These are phyloP conservation scores for Peniophora sp. DNA, from an alignment of 1,284 basidiomycete genomes.

Conservation along the genomic window DNA sequence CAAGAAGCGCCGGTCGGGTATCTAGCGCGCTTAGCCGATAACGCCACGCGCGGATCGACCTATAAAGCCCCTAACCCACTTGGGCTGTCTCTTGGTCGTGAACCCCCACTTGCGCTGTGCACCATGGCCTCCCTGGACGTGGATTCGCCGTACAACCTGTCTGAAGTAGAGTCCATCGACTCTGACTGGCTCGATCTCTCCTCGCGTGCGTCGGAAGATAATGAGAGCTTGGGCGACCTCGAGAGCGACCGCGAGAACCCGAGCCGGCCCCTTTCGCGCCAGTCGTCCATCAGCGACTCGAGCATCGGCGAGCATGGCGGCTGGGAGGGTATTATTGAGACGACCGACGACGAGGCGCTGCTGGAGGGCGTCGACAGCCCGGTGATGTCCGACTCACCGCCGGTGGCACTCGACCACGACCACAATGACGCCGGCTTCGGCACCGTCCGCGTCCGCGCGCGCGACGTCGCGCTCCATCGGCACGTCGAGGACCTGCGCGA, in stretches of 20 bases:
- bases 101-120: neutral
- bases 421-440: too few species aligned
- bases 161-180: constrained; percentile 59
- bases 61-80: neutral
- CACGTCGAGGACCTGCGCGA: constrained; percentile 54
- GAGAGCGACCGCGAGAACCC: constrained; percentile 52
- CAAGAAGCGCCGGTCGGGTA: neutral
- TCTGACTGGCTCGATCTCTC: constrained; percentile 75
- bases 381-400: neutral
- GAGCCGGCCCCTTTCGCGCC: constrained; percentile 48
- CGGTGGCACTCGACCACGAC: too few species aligned
- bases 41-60: neutral
- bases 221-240: constrained; percentile 52
- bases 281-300: constrained; percentile 56
- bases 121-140: constrained; percentile 18
- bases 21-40: neutral
- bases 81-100: neutral
- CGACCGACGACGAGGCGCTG: constrained; percentile 38
- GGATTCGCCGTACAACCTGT: constrained; percentile 27
- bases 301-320: constrained; percentile 62
- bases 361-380: constrained; percentile 1
- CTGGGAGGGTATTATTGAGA: constrained; percentile 68
- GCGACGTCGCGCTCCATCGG: constrained; percentile 13
- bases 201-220: constrained; percentile 59
- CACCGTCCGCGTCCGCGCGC: neutral